A percentile compares a stretch with the other conserved stretches of the same genome.
Evolutionary conservation across 2,329 filamentous ascomycete species (phyloP).

Genomic region (Eutypa lata): DNA sequence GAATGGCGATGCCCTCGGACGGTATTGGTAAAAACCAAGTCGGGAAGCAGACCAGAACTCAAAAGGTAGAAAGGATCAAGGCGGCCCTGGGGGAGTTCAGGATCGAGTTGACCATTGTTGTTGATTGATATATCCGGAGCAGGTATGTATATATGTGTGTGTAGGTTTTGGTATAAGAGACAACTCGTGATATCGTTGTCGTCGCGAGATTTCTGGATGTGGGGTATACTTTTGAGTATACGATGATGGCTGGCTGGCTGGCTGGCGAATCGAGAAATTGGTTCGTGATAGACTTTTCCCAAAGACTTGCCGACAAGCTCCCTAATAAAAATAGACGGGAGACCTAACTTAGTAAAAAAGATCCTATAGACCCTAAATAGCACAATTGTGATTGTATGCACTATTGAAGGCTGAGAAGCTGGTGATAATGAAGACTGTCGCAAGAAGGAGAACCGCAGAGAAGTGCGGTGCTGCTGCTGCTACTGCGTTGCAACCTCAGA

Average conservation of each 20-base stretch:
- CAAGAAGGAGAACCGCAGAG: background rate
- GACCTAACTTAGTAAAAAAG: background rate
- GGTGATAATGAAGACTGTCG: background rate
- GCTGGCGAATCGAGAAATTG: background rate
- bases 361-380: too few relatives aligned
- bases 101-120: conserved; percentile 55
- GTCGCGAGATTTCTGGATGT: background rate
- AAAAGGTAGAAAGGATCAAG: conserved; percentile 53
- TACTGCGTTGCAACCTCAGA: background rate
- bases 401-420: background rate
- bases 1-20: background rate
- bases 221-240: background rate
- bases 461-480: background rate
- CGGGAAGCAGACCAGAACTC: conserved; percentile 35
- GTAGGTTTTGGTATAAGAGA: background rate
- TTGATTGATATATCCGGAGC: conserved; percentile 36
- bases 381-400: too few relatives aligned
- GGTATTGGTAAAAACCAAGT: conserved; percentile 4
- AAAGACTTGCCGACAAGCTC: background rate
- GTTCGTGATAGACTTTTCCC: background rate
- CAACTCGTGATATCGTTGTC: background rate
- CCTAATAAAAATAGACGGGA: background rate
- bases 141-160: conserved; percentile 18
- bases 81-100: conserved; percentile 48
- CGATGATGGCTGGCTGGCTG: too few relatives aligned